These are phyloP conservation scores for Psilocybe azurescens DNA, from an alignment of 768 basidiomycete genomes.

Conservation along the genomic window DNA sequence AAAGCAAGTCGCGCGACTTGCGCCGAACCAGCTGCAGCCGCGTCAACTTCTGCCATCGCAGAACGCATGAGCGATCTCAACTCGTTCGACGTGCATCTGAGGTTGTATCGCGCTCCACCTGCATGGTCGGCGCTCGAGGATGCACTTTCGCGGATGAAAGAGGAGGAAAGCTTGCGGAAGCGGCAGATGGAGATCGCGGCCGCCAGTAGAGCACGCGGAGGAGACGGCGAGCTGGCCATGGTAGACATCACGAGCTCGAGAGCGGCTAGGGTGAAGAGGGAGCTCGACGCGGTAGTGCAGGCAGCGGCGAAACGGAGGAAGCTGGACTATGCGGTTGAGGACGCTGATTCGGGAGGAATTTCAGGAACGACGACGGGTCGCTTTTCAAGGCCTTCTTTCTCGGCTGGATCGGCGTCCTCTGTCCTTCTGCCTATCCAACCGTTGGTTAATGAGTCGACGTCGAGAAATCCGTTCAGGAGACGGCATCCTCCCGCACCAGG, in stretches of 20 bases:
- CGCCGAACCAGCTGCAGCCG: no score
- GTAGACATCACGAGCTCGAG: constrained; percentile 10
- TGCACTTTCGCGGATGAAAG: constrained; percentile 3
- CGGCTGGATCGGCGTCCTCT: background rate
- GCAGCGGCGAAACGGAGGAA: constrained; percentile 11
- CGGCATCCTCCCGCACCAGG: background rate
- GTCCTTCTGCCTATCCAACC: background rate
- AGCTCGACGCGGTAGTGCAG: constrained; percentile 10
- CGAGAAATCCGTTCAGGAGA: constrained; percentile 19
- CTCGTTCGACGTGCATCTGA: constrained; percentile 28
- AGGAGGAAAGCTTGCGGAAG: constrained; percentile 3
- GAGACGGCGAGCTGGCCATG: background rate
- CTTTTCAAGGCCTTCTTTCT: background rate
- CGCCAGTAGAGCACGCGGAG: background rate
- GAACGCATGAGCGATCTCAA: constrained; percentile 7
- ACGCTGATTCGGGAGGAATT: background rate
- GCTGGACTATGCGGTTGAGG: background rate
- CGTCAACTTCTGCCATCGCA: background rate
- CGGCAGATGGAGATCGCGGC: constrained; percentile 3
- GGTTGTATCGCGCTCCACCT: constrained; percentile 44
- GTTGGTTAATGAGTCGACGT: constrained; percentile 15
- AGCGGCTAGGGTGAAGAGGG: constrained; percentile 14
- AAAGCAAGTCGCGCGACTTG: background rate
- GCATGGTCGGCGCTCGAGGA: constrained; percentile 36
- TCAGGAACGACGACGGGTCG: background rate